Conservation (phyloP, 805 yeast genomes). For the Isabelozyma heimii region DNA sequence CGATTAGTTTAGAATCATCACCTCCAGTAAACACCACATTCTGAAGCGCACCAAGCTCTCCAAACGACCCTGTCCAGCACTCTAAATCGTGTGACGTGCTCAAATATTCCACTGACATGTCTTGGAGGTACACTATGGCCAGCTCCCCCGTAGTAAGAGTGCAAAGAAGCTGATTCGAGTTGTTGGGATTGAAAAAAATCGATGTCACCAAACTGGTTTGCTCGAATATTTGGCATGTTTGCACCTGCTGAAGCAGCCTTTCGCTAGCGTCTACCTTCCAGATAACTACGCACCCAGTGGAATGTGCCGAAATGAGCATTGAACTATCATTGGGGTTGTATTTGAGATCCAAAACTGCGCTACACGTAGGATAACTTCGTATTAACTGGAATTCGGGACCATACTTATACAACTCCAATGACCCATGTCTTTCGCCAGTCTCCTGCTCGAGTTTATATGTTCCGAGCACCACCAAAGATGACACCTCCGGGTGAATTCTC, state of each 20-base stretch:
- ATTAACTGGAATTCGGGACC: constrained; percentile 10
- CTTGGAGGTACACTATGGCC: constrained; percentile 35
- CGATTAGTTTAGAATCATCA: constrained; percentile 75
- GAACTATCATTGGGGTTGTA: constrained; percentile 53
- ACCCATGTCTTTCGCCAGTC: constrained; percentile 62
- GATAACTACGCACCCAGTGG: constrained; percentile 68
- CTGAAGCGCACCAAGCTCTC: constrained; percentile 48
- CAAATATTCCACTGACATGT: constrained; percentile 17
- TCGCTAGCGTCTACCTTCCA: constrained; percentile 48
- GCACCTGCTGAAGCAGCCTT: constrained; percentile 11
- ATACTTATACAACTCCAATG: constrained; percentile 42
- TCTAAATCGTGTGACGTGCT: constrained; percentile 61
- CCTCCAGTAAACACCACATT: constrained; percentile 82
- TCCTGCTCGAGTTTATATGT: constrained; percentile 70
- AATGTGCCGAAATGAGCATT: constrained; percentile 64
- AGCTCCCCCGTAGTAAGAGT: constrained; percentile 71
- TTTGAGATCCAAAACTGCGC: constrained; percentile 79
- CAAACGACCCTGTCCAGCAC: constrained; percentile 86
- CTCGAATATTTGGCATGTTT: constrained; percentile 45
- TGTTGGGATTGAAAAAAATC: constrained; percentile 50
- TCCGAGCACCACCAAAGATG: constrained; percentile 58
- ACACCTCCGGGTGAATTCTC: constrained; percentile 52
- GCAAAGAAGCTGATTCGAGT: constrained; percentile 38
- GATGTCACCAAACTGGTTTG: constrained; percentile 59
- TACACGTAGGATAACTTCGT: constrained; percentile 34